Conservation (phyloP, 1,284 basidiomycete genomes). For the Hortiboletus rubellus region DNA sequence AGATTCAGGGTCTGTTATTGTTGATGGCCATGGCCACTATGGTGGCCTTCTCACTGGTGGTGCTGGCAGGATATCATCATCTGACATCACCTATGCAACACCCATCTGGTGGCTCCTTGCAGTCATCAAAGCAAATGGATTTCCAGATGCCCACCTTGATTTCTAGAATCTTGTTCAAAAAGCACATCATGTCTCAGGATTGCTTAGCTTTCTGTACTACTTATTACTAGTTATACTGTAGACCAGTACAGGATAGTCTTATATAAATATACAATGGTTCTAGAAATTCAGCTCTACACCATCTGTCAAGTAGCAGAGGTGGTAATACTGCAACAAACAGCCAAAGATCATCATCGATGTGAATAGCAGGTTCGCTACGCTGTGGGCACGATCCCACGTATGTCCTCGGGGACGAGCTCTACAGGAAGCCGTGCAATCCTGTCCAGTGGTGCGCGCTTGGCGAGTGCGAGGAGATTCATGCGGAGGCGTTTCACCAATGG, state of each 20-base stretch:
- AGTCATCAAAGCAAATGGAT: no score
- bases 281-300: neutral
- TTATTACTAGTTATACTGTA: slow-evolving; percentile 16
- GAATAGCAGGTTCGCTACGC: slow-evolving; percentile 3
- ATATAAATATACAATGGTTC: neutral
- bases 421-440: slow-evolving; percentile 63
- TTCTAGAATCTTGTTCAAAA: no score
- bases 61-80: no score
- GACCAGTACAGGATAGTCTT: neutral
- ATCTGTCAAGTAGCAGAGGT: neutral
- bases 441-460: slow-evolving; percentile 71
- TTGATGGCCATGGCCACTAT: no score
- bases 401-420: slow-evolving; percentile 64
- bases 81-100: no score
- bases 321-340: neutral
- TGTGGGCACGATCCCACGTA: slow-evolving; percentile 59
- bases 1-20: no score
- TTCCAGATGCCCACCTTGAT: no score
- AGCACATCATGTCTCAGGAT: no score
- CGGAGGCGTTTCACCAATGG: slow-evolving; percentile 54
- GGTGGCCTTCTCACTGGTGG: no score
- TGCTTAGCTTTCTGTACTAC: slow-evolving; percentile 10
- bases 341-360: neutral
- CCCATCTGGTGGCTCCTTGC: no score
- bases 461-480: slow-evolving; percentile 68